Conservation (phyloP, 768 basidiomycete species). For the Boletus vinaceobasis region DNA sequence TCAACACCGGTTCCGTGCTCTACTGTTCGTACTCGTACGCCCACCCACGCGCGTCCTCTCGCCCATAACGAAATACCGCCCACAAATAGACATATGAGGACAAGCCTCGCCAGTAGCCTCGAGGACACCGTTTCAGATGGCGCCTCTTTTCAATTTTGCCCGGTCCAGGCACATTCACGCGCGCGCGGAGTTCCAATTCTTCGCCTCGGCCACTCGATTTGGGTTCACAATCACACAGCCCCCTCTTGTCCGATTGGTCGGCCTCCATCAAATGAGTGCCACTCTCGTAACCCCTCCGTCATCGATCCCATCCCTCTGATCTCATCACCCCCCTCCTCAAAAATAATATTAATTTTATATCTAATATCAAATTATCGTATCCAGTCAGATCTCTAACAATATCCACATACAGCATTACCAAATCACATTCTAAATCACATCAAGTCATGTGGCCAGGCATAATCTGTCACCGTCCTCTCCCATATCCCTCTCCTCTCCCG, state of each 20-base stretch:
- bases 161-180: constrained; percentile 22
- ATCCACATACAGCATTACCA: neutral
- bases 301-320: constrained; percentile 5
- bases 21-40: too few species aligned
- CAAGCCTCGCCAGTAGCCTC: constrained; percentile 13
- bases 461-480: constrained; percentile 27
- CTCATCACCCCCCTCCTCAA: neutral
- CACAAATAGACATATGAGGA: constrained; percentile 26
- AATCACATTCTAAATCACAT: constrained; percentile 13
- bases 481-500: constrained; percentile 15
- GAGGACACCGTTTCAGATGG: constrained; percentile 31
- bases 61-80: constrained; percentile 18
- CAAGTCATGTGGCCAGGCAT: constrained; percentile 30
- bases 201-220: constrained; percentile 20
- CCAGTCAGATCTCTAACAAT: constrained; percentile 13
- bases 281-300: constrained; percentile 23
- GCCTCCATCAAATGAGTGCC: constrained; percentile 12
- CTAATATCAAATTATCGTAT: constrained; percentile 3
- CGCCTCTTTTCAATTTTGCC: constrained; percentile 24
- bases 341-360: constrained; percentile 12
- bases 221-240: constrained; percentile 26
- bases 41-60: too few species aligned
- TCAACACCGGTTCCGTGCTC: constrained; percentile 11
- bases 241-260: constrained; percentile 12
- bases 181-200: constrained; percentile 24